These are phyloP conservation scores for Pezicula neosporulosa DNA, from an alignment of 2,329 filamentous ascomycete species.

Conservation along the genomic window DNA sequence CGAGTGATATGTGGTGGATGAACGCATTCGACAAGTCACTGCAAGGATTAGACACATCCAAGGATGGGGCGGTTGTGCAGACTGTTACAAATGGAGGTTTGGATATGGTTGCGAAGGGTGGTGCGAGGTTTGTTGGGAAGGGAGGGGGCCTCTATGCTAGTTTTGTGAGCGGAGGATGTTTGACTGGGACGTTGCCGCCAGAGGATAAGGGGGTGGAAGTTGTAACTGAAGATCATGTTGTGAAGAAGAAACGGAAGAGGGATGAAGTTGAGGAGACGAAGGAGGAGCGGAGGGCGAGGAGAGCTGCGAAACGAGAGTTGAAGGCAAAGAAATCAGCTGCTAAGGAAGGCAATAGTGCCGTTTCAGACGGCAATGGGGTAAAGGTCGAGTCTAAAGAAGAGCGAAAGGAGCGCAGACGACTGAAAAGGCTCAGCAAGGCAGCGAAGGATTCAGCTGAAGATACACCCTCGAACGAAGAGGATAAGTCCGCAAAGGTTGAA, in stretches of 20 bases:
- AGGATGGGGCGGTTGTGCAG: slow-evolving; percentile 52
- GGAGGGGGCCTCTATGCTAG: slow-evolving; percentile 65
- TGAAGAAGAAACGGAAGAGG: slow-evolving; percentile 14
- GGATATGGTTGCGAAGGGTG: slow-evolving; percentile 51
- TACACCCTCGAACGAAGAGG: slow-evolving; percentile 6
- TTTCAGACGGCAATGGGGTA: slow-evolving; percentile 1
- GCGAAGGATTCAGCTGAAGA: slow-evolving; percentile 11
- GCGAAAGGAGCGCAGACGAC: slow-evolving; percentile 31
- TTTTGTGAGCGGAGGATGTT: slow-evolving; percentile 78
- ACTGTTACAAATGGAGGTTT: slow-evolving; percentile 51
- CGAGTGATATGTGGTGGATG: slow-evolving; percentile 93
- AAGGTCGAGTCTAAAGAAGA: slow-evolving; percentile 30
- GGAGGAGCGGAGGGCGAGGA: slow-evolving; percentile 33
- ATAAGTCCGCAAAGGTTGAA: slow-evolving; percentile 17
- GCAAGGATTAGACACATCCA: slow-evolving; percentile 68
- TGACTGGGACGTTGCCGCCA: slow-evolving; percentile 64
- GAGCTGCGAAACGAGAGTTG: slow-evolving; percentile 31
- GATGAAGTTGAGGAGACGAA: slow-evolving; percentile 19
- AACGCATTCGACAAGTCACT: slow-evolving; percentile 90
- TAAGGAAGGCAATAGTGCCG: neutral
- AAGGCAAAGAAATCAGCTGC: slow-evolving; percentile 9
- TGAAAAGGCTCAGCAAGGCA: slow-evolving; percentile 26
- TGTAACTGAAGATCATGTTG: slow-evolving; percentile 13
- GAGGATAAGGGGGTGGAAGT: slow-evolving; percentile 4
- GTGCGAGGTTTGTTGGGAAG: slow-evolving; percentile 54